Evolutionary conservation across 495 filamentous ascomycete genomes (phyloP), one percentile per base, ranked within the genome.

Genomic region (Elaphomyces granulatus): DNA sequence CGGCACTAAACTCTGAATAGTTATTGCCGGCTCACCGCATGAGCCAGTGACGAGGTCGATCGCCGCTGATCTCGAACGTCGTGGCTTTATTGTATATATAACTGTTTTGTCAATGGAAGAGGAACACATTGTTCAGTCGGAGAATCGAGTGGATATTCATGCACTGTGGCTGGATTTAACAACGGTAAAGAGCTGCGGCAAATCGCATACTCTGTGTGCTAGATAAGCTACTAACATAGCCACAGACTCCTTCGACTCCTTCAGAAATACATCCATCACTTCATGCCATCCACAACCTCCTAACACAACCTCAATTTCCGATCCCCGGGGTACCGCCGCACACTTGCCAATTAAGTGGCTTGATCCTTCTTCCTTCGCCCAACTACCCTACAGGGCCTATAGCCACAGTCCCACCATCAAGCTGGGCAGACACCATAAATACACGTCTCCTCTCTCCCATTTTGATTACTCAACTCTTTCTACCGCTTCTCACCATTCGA

Each of bases 21-120:
- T 94, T 12, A 63, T 98, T 43, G 83, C 85, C 21, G 87, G 90
- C 30, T 80, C 81, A 1, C 77, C 83, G 3, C 73, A 78, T 43
- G 75, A 90, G 42, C 83, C 86, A 15, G 67, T 94, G 49, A 84
- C 82, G 1, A 72, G 77, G 44, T 81, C 83, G 12, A 72, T 98
- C 41, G 74, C 83, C 1, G 52, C 83, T 19, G 92, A 96, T 49
- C 53, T 98, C 41, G 90, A 96, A 56, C 72, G 86, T 37, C 74
- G 87, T 37, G 92, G 92, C 10, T 96, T 93, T 52, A 83, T 96
- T 34, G 87, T 96, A 16, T 96, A 83, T 51, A 66, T 98, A 36
- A 80, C 90, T 0, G 86, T 83, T 44, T 78, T 71, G 42, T 80
- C 73, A 7, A 55, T 72, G 33, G 81, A 90, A 36, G 92, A 96